Evolutionary conservation across 495 filamentous ascomycete species (phyloP), one percentile per base, ranked within the genome.

Genomic region (Pseudevernia furfuracea): DNA sequence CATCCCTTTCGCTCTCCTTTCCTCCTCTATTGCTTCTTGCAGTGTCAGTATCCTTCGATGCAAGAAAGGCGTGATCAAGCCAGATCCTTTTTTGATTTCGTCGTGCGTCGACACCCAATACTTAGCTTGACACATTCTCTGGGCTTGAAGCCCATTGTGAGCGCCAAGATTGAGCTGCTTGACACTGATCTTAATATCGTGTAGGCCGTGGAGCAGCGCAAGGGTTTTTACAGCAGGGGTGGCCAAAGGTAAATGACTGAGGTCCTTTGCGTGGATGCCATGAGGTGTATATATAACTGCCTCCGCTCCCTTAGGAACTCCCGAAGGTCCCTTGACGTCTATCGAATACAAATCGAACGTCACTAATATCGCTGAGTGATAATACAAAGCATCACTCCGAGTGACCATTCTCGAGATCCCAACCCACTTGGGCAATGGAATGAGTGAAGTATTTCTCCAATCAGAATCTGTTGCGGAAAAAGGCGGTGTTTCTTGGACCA

Each of bases 81-180:
- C 83, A 14, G 73, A 73, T 23, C 78, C 83, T 55, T 67, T 76
- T 69, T 85, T 85, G 17, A 80, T 67, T 68, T 84, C 83, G 70
- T 85, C 82, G 70, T 85, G 83, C 28, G 83, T 85, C 7, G 74
- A 76, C 25, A 85, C 67, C 82, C 83, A 85, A 66, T 84, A 85
- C 61, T 76, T 79, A 10, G 81, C 79, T 7, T 71, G 69, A 49
- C 78, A 72, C 32, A 76, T 68, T 49, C 76, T 71, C 65, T 80
- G 80, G 4, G 77, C 78, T 62, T 76, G 71, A 17, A 84, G 66
- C 0, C 79, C 83, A 68, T 84, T 84, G 61, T 78, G 74, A 7
- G 76, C 82, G 9, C 83, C 83, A 39, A 82, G 76, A 62, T 85
- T 85, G 44, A 84, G 67, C 66, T 84, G 81, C 64, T 76, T 72